These are phyloP conservation scores for Fusarium sp. DNA, from an alignment of 2,329 filamentous ascomycete genomes.

Conservation along the genomic window DNA sequence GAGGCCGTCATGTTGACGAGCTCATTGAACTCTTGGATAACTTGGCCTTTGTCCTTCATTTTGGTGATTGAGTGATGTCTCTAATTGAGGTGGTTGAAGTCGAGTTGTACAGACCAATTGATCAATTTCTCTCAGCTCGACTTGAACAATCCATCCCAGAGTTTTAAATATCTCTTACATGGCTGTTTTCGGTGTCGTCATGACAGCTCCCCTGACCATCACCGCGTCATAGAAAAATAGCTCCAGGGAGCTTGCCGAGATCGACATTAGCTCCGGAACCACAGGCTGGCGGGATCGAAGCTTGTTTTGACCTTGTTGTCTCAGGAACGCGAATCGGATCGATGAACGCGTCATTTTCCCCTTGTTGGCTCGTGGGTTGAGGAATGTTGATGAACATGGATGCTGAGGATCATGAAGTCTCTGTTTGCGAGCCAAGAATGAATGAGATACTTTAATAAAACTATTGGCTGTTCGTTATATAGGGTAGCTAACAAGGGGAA, in stretches of 20 bases:
- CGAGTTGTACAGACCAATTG: not conserved
- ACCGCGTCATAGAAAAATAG: conserved; percentile 34
- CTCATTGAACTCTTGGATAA: conserved; percentile 69
- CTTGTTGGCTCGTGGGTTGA: conserved; percentile 4
- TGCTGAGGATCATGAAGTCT: not conserved
- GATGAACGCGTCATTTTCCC: conserved; percentile 31
- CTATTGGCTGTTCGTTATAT: too few relatives aligned
- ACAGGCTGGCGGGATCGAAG: conserved; percentile 1
- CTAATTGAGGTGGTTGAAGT: not conserved
- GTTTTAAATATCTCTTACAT: conserved; percentile 14
- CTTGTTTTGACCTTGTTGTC: conserved; percentile 13
- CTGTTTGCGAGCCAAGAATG: not conserved
- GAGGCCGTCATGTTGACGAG: conserved; percentile 73
- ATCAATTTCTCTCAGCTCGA: not conserved
- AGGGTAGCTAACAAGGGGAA: too few relatives aligned
- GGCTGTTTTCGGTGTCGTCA: conserved; percentile 32
- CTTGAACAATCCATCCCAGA: not conserved
- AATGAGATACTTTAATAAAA: too few relatives aligned
- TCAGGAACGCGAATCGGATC: conserved; percentile 29
- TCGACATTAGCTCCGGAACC: conserved; percentile 14
- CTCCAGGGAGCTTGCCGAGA: conserved; percentile 5
- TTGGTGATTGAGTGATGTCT: not conserved
- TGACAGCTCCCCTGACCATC: conserved; percentile 21
- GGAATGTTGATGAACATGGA: conserved; percentile 2
- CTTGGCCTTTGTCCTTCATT: conserved; percentile 44